phyloP scores from a whole-genome alignment of 768 basidiomycete species.

The Kwoniella newhampshirensis region DNA sequence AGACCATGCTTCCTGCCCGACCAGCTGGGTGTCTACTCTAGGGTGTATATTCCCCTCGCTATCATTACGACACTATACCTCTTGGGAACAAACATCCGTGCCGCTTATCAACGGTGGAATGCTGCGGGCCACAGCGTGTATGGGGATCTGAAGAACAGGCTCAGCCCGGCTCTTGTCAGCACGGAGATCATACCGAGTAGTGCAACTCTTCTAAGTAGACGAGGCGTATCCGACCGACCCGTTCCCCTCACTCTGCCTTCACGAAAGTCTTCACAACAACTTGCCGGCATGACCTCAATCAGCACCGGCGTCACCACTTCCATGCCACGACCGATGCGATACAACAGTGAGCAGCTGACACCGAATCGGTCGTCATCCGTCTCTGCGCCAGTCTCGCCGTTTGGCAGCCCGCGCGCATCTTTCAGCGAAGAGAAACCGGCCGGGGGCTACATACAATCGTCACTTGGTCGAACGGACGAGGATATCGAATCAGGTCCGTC shows the following conservation, averaged over 20 bases:
- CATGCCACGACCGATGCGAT: slow-evolving; percentile 14
- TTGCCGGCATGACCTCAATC: slow-evolving; percentile 14
- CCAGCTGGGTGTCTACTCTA: slow-evolving; percentile 74
- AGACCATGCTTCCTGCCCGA: slow-evolving; percentile 77
- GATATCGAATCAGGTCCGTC: slow-evolving; percentile 17
- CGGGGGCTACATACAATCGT: background rate
- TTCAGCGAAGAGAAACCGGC: slow-evolving; percentile 12
- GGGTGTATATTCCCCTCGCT: slow-evolving; percentile 67
- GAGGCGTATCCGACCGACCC: slow-evolving; percentile 30
- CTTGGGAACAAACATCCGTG: slow-evolving; percentile 44
- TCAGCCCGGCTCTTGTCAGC: slow-evolving; percentile 17
- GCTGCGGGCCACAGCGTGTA: background rate
- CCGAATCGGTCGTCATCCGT: slow-evolving; percentile 17
- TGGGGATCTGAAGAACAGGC: slow-evolving; percentile 19
- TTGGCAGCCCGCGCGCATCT: slow-evolving; percentile 24
- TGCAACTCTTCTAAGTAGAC: slow-evolving; percentile 2
- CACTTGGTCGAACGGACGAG: slow-evolving; percentile 14
- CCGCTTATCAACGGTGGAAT: slow-evolving; percentile 34
- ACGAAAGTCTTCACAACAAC: slow-evolving; percentile 34
- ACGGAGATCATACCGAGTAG: slow-evolving; percentile 9
- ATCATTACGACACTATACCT: slow-evolving; percentile 60
- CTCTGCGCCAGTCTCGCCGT: slow-evolving; percentile 42
- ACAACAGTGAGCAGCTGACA: background rate
- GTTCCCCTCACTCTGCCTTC: slow-evolving; percentile 37
- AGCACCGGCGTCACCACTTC: background rate